These are phyloP conservation scores for Mucor indicus DNA, from an alignment of 371 early-diverging fungal genomes.

Conservation along the genomic window DNA sequence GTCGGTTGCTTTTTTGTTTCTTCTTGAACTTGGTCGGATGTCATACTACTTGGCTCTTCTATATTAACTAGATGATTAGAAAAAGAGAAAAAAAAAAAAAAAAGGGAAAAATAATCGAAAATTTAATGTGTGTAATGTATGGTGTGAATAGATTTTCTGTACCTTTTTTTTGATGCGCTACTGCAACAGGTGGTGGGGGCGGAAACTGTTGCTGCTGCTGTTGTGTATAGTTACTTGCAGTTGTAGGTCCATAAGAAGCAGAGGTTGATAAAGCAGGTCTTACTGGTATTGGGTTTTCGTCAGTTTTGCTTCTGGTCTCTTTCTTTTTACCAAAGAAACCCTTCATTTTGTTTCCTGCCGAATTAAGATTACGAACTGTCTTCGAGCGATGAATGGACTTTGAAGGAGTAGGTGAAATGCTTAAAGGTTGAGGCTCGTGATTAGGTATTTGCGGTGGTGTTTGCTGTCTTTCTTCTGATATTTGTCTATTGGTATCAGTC, in stretches of 20 bases:
- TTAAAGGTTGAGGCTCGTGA: slow-evolving; percentile 3
- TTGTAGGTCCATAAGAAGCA: slow-evolving; percentile 18
- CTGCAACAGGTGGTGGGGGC: neutral
- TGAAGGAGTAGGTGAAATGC: slow-evolving; percentile 8
- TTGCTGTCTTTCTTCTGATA: too few species aligned
- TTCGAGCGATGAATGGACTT: slow-evolving; percentile 25
- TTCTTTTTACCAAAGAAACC: slow-evolving; percentile 24
- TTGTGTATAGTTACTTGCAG: neutral
- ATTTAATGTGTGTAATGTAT: too few species aligned
- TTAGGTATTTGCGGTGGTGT: slow-evolving; percentile 13
- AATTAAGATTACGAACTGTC: slow-evolving; percentile 26
- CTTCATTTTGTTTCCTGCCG: slow-evolving; percentile 25
- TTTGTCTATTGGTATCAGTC: too few species aligned
- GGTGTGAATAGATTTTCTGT: neutral
- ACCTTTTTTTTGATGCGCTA: slow-evolving; percentile 7
- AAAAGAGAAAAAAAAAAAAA: neutral
- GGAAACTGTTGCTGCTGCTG: slow-evolving; percentile 1
- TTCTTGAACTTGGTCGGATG: too few species aligned
- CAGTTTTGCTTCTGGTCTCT: neutral
- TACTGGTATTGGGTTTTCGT: neutral
- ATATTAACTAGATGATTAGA: neutral
- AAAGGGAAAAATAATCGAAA: slow-evolving; percentile 3
- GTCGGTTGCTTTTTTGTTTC: too few species aligned
- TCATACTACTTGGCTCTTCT: too few species aligned
- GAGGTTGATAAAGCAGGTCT: slow-evolving; percentile 17